A percentile compares a stretch with the other conserved stretches of the same genome.
phyloP scores from a whole-genome alignment of 176 grass and related monocot genomes.

The Musa beccarii region DNA sequence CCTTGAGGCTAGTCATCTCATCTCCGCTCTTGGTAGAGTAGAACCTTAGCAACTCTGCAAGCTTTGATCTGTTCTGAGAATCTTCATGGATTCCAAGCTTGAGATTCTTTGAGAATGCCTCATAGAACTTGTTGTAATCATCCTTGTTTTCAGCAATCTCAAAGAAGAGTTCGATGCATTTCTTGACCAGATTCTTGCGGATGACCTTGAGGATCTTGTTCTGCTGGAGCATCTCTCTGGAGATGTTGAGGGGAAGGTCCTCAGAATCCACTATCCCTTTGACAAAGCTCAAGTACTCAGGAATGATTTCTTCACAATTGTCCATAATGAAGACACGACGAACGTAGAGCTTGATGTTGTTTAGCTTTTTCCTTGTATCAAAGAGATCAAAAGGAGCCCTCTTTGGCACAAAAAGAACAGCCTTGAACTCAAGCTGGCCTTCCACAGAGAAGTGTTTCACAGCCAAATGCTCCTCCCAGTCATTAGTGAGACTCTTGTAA shows the following conservation, averaged over 20 bases:
- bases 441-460: constrained; percentile 47
- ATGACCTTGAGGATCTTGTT: constrained; percentile 53
- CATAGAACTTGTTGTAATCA: constrained; percentile 39
- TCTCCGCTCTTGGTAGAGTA: constrained; percentile 36
- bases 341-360: constrained; percentile 43
- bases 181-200: constrained; percentile 42
- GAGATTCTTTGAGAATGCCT: constrained; percentile 33
- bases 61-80: not conserved
- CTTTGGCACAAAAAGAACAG: constrained; percentile 33
- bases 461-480: constrained; percentile 46
- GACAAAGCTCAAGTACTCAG: constrained; percentile 33
- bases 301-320: constrained; percentile 42
- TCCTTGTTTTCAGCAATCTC: constrained; percentile 45
- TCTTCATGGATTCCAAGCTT: constrained; percentile 12
- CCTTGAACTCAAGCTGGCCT: constrained; percentile 47
- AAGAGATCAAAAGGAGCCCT: constrained; percentile 42
- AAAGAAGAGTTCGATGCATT: constrained; percentile 34
- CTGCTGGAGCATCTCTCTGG: constrained; percentile 41
- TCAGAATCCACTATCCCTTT: constrained; percentile 45
- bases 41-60: constrained; percentile 24
- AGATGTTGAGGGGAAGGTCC: constrained; percentile 40
- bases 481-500: constrained; percentile 46
- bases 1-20: constrained; percentile 42
- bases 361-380: constrained; percentile 36
- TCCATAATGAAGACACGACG: constrained; percentile 46